Evolutionary conservation across 768 basidiomycete genomes (phyloP), one percentile per base, ranked within the genome.

Genomic region (Kockovaella imperatae): DNA sequence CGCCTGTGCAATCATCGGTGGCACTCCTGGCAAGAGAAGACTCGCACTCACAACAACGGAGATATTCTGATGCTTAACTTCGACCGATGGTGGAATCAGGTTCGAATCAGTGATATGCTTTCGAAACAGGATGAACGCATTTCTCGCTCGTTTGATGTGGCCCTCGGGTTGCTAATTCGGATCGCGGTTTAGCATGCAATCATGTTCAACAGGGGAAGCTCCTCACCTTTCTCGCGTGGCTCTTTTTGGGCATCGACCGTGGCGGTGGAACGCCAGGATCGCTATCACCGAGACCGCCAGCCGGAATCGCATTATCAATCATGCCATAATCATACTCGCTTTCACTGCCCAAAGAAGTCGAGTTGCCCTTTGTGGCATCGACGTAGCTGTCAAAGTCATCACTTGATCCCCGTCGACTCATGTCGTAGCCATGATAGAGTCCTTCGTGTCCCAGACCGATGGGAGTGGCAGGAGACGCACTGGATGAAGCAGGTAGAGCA

Each of bases 41-140:
- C 39, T 39, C 21, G 26, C 41, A 54, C 65, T 51, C 18, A 68
- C 69, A 29, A 72, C 63, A 10, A 71, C 65, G 17, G 67, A 69
- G 44, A 72, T 70, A 41, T 71, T 71, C 54, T 71, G 69, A 54
- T 72, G 71, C 49, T 71, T 72, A 13, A 63, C 60, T 49, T 69
- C 69, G 23, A 71, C 69, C 26, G 52, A 53, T 13, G 66, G 59
- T 10, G 69, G 69, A 36, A 71, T 71, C 36, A 69, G 47, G 30
- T 62, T 56, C 15, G 69, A 69, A 52, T 72, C 71, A 21, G 68
- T 69, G 42, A 72, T 61, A 41, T 71, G 67, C 46, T 70, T 72
- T 17, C 71, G 38, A 59, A 69, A 72, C 15, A 72, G 61, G 54
- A 72, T 72, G 50, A 71, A 72, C n/a, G 68, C 61, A 52, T 72